Evolutionary conservation across 495 filamentous ascomycete genomes (phyloP).

Genomic region (Letharia lupina): DNA sequence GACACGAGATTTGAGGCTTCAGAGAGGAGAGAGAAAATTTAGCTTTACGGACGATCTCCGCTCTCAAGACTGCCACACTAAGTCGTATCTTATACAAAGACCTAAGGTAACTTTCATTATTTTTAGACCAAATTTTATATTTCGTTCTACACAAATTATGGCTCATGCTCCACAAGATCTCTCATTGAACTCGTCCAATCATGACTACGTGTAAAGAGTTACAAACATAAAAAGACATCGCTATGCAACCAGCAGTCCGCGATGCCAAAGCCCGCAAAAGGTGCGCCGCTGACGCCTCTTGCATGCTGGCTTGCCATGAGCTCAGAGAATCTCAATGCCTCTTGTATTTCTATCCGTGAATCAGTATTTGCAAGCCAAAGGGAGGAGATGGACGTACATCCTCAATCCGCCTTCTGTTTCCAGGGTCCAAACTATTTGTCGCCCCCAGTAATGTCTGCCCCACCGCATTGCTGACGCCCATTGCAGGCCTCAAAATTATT

Average conservation of each 20-base stretch:
- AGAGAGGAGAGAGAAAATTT: background rate
- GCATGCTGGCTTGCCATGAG: constrained; percentile 6
- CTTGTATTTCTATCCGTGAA: constrained; percentile 13
- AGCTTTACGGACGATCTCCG: background rate
- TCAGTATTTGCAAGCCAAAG: constrained; percentile 1
- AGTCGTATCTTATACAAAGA: background rate
- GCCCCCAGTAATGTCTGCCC: constrained; percentile 84
- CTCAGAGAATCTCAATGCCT: constrained; percentile 2
- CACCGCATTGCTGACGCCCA: constrained; percentile 84
- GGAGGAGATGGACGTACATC: constrained; percentile 35
- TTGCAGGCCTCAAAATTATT: constrained; percentile 79
- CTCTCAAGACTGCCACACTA: background rate
- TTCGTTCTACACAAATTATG: background rate
- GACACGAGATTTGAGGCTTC: background rate
- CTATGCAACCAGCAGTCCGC: background rate
- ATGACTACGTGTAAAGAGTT: background rate
- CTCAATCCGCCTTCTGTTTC: constrained; percentile 73
- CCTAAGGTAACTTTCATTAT: background rate
- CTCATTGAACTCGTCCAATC: background rate
- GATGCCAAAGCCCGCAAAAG: background rate
- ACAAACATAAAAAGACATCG: background rate
- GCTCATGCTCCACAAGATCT: background rate
- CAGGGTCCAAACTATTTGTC: constrained; percentile 84
- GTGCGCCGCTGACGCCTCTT: background rate
- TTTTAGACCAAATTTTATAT: background rate